Evolutionary conservation across 2,329 filamentous ascomycete species (phyloP), one percentile per base, ranked within the genome.

Genomic region (Cytospora piceicola): DNA sequence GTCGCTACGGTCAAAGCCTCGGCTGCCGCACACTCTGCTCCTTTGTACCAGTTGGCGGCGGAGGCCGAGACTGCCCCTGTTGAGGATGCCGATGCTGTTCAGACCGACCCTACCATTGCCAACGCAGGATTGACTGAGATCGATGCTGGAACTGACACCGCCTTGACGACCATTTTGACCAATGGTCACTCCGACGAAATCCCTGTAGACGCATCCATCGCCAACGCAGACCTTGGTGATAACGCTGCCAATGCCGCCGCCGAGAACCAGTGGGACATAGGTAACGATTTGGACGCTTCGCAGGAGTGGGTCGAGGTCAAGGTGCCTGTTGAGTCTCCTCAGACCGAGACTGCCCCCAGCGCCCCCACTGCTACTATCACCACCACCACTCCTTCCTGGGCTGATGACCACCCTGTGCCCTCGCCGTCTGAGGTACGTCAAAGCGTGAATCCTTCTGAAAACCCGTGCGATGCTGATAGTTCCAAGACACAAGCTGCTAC

Each of bases 291-390:
- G 65, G 77, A 78, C 36, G 73, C 77, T 63, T 85, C 84, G 2
- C 84, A 86, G 75, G 91, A 94, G 70, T 95, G 92, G 86, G 90
- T 96, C 67, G 78, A 82, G 63, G 78, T 83, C 5, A 87, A 93
- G 75, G 82, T 92, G 54, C 87, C 92, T 60, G 87, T 90, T 64
- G 87, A 94, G 73, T 85, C 89, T 56, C 80, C 86, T 60, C 93
- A 96, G 81, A 89, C 90, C 6, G 91, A 95, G 68, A 87, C 83
- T 46, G 87, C 86, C 46, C 75, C 87, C 52, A 79, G 83, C 56
- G 86, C 87, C 30, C 87, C 85, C n/a, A 85, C 86, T 30, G 87
- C 85, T 22, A 85, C 88, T 56, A 87, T 86, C 8, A 79, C 80
- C 11, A 74, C 79, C 63, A 83, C 83, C 72, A 82, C 82, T 34